Conservation (phyloP, 768 basidiomycete genomes). For the Serendipita sp. region DNA sequence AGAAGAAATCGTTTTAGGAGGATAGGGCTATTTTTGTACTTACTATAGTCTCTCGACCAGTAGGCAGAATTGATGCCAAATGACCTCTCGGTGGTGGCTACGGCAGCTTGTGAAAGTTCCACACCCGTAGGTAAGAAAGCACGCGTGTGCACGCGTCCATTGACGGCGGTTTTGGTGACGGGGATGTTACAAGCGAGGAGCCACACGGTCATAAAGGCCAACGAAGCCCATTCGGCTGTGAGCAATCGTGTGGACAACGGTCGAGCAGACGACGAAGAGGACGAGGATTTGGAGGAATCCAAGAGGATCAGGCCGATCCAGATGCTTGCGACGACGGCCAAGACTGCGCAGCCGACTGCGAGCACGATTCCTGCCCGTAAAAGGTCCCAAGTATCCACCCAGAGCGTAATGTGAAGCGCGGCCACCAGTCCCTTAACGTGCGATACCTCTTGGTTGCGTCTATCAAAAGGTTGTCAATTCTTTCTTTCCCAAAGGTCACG, state of each 20-base stretch:
- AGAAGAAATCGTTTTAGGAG: neutral
- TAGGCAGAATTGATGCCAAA: constrained; percentile 31
- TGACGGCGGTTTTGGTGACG: constrained; percentile 32
- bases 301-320: constrained; percentile 16
- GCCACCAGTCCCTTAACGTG: neutral
- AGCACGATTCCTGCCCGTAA: neutral
- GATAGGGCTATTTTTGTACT: constrained; percentile 15
- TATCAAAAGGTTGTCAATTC: too few species aligned
- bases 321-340: constrained; percentile 21
- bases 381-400: neutral
- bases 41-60: constrained; percentile 32
- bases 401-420: neutral
- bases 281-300: constrained; percentile 11
- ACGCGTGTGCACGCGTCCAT: constrained; percentile 28
- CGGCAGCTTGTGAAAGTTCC: constrained; percentile 22
- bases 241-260: constrained; percentile 19
- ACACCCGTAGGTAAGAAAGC: constrained; percentile 26
- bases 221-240: constrained; percentile 22
- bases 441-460: constrained; percentile 5
- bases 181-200: constrained; percentile 35
- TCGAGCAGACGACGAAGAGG: neutral
- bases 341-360: constrained; percentile 20
- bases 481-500: too few species aligned
- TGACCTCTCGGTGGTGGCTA: constrained; percentile 24
- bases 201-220: constrained; percentile 31